phyloP scores from a whole-genome alignment of 2,329 filamentous ascomycete species.

The Beauveria varroae region DNA sequence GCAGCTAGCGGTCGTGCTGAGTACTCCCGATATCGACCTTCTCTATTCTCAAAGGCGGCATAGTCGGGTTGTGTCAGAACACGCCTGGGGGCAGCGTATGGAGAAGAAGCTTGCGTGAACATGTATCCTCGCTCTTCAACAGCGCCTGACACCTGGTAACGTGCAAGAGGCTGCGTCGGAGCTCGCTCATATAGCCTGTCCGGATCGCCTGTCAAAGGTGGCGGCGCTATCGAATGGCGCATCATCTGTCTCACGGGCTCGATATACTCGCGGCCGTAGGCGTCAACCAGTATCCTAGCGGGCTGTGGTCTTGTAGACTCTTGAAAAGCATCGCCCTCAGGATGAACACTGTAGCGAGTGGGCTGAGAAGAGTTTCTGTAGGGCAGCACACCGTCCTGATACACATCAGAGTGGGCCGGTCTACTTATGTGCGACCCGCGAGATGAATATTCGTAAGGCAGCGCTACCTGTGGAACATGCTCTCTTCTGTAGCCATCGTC shows the following conservation, averaged over 20 bases:
- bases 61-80: conserved; percentile 58
- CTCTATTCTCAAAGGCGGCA: conserved; percentile 41
- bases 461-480: conserved; percentile 21
- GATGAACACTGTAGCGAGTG: conserved; percentile 40
- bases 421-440: conserved; percentile 31
- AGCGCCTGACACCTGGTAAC: conserved; percentile 37
- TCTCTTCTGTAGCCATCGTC: conserved; percentile 25
- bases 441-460: conserved; percentile 29
- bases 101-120: conserved; percentile 45
- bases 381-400: conserved; percentile 33
- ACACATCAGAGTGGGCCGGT: conserved; percentile 31
- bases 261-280: conserved; percentile 72
- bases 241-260: conserved; percentile 42
- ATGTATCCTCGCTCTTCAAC: conserved; percentile 43
- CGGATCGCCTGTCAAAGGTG: conserved; percentile 36
- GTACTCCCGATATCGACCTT: conserved; percentile 52
- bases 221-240: conserved; percentile 47
- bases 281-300: conserved; percentile 70
- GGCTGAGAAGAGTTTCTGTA: conserved; percentile 36
- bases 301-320: conserved; percentile 44
- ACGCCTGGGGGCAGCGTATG: conserved; percentile 42
- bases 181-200: conserved; percentile 61
- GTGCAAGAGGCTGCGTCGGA: conserved; percentile 43
- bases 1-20: conserved; percentile 40
- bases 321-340: conserved; percentile 44